Percentiles rank a stretch among this genome's conserved stretches.
Conservation (phyloP, 176 grass and related monocot genomes). For the Avena sativa region DNA sequence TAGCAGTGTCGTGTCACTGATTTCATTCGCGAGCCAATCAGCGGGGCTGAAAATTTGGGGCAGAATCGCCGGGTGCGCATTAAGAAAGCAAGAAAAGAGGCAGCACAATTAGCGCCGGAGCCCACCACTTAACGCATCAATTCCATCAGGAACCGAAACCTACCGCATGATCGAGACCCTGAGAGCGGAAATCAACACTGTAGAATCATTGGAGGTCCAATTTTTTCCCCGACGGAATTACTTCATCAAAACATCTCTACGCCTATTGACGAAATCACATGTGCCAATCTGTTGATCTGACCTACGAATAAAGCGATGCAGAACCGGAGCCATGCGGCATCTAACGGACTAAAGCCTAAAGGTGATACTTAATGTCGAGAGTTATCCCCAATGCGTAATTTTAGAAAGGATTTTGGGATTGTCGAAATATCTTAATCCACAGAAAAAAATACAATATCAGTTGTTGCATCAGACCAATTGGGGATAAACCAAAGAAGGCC, state of each 20-base stretch:
- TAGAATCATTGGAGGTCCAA: not conserved
- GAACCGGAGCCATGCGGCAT: not conserved
- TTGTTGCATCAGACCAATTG: not conserved
- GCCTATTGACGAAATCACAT: not conserved
- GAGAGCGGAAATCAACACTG: slow-evolving; percentile 20
- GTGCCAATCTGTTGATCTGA: not conserved
- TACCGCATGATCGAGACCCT: slow-evolving; percentile 52
- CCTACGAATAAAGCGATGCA: not conserved
- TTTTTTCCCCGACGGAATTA: not conserved
- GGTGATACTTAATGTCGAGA: not conserved
- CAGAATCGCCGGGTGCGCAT: slow-evolving; percentile 4
- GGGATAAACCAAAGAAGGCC: not conserved
- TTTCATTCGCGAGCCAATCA: slow-evolving; percentile 30
- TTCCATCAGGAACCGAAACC: slow-evolving; percentile 46
- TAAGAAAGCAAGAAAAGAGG: slow-evolving; percentile 35
- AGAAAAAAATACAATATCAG: not conserved
- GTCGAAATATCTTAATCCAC: slow-evolving; percentile 3
- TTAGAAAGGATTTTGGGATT: not conserved
- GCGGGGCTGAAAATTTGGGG: slow-evolving; percentile 24
- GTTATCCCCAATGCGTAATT: not conserved
- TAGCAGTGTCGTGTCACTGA: not conserved
- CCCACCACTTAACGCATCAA: slow-evolving; percentile 58
- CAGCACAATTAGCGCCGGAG: slow-evolving; percentile 40
- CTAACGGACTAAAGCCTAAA: not conserved
- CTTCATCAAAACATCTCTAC: slow-evolving; percentile 1